These are phyloP conservation scores for Curvularia spicifera DNA, from an alignment of 2,329 filamentous ascomycete genomes.

Conservation along the genomic window DNA sequence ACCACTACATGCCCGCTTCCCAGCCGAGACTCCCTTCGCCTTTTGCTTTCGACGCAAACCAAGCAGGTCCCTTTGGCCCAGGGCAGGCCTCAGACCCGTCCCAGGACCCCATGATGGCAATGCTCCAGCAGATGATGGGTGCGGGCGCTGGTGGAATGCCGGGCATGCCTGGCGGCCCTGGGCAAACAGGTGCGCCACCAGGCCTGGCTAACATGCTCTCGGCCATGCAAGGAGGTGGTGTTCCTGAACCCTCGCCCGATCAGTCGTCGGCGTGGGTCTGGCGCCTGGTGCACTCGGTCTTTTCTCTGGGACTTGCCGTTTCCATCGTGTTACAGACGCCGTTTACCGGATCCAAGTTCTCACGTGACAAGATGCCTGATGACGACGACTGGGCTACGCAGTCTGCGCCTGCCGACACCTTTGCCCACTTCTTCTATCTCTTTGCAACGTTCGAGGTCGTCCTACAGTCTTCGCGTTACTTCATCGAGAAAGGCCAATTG, in stretches of 20 bases:
- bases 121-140: conserved; percentile 76
- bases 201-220: conserved; percentile 54
- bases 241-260: conserved; percentile 45
- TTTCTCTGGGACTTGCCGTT: conserved; percentile 71
- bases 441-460: conserved; percentile 79
- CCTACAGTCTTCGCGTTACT: conserved; percentile 73
- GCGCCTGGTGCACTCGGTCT: conserved; percentile 75
- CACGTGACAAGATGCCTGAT: conserved; percentile 53
- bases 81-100: conserved; percentile 28
- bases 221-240: conserved; percentile 54
- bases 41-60: conserved; percentile 40
- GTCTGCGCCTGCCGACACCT: conserved; percentile 49
- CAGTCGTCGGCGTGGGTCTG: conserved; percentile 64
- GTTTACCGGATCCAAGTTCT: conserved; percentile 70
- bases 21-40: conserved; percentile 51
- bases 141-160: conserved; percentile 49
- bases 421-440: conserved; percentile 73
- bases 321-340: conserved; percentile 73
- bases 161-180: conserved; percentile 38
- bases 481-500: conserved; percentile 67
- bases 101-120: conserved; percentile 67
- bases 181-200: conserved; percentile 43
- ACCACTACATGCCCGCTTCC: conserved; percentile 67
- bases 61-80: conserved; percentile 27
- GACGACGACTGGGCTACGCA: conserved; percentile 42